Evolutionary conservation across 352 stramenopile species (phyloP).

Genomic region (Pythium sp.): DNA sequence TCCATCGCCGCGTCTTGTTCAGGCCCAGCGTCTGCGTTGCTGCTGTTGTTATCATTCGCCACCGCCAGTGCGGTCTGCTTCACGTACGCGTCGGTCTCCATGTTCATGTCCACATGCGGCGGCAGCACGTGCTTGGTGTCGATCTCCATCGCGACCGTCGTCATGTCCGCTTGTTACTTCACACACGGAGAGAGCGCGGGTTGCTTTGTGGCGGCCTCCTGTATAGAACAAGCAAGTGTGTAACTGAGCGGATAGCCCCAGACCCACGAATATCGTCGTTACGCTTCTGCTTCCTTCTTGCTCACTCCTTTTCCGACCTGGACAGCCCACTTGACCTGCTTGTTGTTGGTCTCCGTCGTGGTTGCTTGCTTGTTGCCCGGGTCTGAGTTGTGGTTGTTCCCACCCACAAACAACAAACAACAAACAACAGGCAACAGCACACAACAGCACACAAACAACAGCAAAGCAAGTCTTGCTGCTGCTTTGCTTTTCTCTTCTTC

Average conservation of each 20-base stretch:
- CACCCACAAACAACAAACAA: neutral
- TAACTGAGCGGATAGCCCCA: neutral
- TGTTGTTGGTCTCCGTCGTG: neutral
- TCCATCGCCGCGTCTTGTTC: neutral
- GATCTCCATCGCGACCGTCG: slow-evolving; percentile 12
- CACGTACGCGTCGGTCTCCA: neutral
- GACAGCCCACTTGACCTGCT: no score
- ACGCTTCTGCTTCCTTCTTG: neutral
- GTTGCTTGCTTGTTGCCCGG: no score
- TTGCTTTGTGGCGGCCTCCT: neutral
- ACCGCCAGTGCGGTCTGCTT: neutral
- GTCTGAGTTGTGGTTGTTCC: slow-evolving; percentile 2
- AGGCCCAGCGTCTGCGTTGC: neutral
- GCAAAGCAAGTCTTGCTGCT: neutral
- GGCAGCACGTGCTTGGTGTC: slow-evolving; percentile 9
- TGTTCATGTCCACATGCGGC: neutral
- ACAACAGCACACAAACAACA: neutral
- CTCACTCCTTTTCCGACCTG: neutral
- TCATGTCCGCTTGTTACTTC: slow-evolving; percentile 5
- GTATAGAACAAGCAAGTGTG: neutral
- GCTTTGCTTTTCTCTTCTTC: neutral
- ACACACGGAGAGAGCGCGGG: neutral
- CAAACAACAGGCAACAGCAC: neutral
- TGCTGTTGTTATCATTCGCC: neutral
- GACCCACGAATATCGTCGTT: neutral